Evolutionary conservation across 306 rosid genomes (phyloP), one percentile per base, ranked within the genome.

Genomic region (Acacia melanoxylon): DNA sequence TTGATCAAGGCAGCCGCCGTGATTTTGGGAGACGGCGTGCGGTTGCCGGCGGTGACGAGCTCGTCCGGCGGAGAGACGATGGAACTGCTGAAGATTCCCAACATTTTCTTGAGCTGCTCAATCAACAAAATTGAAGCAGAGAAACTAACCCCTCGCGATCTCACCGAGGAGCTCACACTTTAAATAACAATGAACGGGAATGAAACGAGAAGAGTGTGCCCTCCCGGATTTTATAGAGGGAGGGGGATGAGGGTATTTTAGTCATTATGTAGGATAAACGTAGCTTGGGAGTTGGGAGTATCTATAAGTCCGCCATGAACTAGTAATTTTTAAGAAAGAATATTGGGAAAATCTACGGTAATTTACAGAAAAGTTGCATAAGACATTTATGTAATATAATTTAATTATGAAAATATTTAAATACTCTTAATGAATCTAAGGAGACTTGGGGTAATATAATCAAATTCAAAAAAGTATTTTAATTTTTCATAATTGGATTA

Each of bases 1-100:
- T 89, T 87, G 59, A 89, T 14, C 70, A 95, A 91, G 27, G 91
- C 77, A 10, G 84, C 65, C 52, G 98, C 79, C 16, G 88, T 85
- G 52, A 35, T 88, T 86, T 95, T 95, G 2, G 99, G 97, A 0
- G 99, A 95, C 15, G 99, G 99, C 0, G 99, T 95, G 20, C 97
- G 83, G 90, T 97, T 80, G 19, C 98, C 98, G 78, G 98, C 99
- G 61, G 94, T 91, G 3, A 95, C 92, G 0, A 95, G 87, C 91
- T 95, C 98, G 11, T 93, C 99, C 33, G 98, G 98, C 45, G 98
- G 95, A 0, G 97, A 91, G 20, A 93, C 88, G 20, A 95, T 80
- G 37, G 93, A 89, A 85, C 95, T 87, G 89, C 98, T 91, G 85
- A 95, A 95, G 20, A 95, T 86, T 6, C 96, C 99, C 89, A 93